Evolutionary conservation across 345 rosid species (phyloP).

Genomic region (Populus pruinosa): DNA sequence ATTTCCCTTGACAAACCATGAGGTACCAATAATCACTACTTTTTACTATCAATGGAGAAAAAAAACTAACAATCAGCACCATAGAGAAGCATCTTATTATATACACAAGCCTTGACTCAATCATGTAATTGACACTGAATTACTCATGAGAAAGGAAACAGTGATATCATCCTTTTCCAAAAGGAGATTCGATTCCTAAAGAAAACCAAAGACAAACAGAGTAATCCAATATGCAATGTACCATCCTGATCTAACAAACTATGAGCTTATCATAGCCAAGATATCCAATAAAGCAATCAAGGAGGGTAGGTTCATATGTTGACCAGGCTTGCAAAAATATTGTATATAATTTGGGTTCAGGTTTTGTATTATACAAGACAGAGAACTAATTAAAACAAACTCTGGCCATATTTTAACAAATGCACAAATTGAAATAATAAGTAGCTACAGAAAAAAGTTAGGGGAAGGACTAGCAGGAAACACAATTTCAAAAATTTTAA

Average conservation of each 20-base stretch:
- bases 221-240: not conserved
- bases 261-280: not conserved
- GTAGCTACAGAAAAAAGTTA: no score
- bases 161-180: not conserved
- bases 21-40: slow-evolving; percentile 1
- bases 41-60: not conserved
- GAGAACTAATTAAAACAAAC: no score
- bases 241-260: not conserved
- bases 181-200: no score
- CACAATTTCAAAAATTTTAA: not conserved
- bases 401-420: not conserved
- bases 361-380: not conserved
- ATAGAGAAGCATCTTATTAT: not conserved
- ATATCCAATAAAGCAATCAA: not conserved
- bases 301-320: not conserved
- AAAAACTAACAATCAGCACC: not conserved
- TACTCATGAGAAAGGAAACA: not conserved
- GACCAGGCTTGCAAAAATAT: not conserved
- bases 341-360: not conserved
- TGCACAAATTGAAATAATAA: not conserved
- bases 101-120: not conserved
- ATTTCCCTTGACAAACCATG: slow-evolving; percentile 39
- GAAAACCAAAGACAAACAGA: not conserved
- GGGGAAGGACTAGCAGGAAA: not conserved
- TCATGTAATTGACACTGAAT: not conserved